Evolutionary conservation across 106 monocot species (phyloP).

Genomic region (Xerophyta viscosa): DNA sequence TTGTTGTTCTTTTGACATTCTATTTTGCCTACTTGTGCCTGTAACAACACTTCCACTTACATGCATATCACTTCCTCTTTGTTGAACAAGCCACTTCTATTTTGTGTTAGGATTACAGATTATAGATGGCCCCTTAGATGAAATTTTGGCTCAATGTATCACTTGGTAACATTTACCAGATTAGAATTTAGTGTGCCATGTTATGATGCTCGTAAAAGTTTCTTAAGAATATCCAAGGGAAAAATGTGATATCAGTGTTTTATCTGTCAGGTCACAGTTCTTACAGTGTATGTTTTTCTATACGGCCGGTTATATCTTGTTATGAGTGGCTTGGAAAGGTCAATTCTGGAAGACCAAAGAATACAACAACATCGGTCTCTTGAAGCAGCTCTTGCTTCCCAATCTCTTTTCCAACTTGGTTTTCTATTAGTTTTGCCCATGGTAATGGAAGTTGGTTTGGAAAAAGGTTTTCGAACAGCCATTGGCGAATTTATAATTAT

Average conservation of each 20-base stretch:
- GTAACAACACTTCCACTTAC: no score
- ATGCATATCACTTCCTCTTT: no score
- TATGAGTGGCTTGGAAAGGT: slow-evolving; percentile 72
- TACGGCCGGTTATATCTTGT: slow-evolving; percentile 83
- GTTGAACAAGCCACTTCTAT: no score
- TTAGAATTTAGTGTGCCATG: no score
- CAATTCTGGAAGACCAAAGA: slow-evolving; percentile 72
- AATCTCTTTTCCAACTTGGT: slow-evolving; percentile 89
- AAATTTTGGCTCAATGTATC: no score
- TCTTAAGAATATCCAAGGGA: not conserved
- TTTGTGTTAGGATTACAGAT: no score
- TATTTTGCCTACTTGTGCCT: no score
- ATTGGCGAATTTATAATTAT: slow-evolving; percentile 89
- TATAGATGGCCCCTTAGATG: no score
- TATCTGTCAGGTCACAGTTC: slow-evolving; percentile 74
- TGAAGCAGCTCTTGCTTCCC: slow-evolving; percentile 89
- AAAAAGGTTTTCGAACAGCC: slow-evolving; percentile 88
- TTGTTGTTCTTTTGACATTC: no score
- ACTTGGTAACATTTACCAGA: no score
- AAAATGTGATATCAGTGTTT: not conserved
- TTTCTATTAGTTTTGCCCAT: slow-evolving; percentile 86
- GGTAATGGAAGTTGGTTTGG: slow-evolving; percentile 97
- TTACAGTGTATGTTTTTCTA: slow-evolving; percentile 79
- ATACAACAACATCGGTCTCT: slow-evolving; percentile 74
- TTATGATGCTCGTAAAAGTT: no score